A percentile compares a stretch with the other conserved stretches of the same genome.
These are phyloP conservation scores for Penicillium sp. DNA, from an alignment of 2,329 filamentous ascomycete species.

Conservation along the genomic window DNA sequence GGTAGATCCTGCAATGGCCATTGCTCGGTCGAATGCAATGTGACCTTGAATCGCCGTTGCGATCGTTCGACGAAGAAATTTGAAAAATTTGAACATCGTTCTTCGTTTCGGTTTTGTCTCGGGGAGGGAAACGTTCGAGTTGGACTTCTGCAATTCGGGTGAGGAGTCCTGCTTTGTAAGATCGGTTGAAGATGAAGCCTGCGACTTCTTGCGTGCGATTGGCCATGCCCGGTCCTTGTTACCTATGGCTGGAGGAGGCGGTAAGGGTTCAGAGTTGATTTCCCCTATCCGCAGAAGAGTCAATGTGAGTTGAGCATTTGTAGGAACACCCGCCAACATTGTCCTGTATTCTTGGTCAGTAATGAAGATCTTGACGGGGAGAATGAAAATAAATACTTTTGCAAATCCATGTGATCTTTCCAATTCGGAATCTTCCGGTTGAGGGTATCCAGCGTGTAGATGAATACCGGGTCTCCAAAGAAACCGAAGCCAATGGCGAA, in stretches of 20 bases:
- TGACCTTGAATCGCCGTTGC: conserved; percentile 71
- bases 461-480: conserved; percentile 76
- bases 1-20: conserved; percentile 62
- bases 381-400: conserved; percentile 49
- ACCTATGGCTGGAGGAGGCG: conserved; percentile 56
- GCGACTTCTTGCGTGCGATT: conserved; percentile 47
- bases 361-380: background rate
- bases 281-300: conserved; percentile 82
- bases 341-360: conserved; percentile 46
- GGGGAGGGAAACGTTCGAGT: background rate
- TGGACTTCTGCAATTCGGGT: background rate
- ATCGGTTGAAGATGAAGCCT: conserved; percentile 50
- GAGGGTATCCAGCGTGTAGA: conserved; percentile 55
- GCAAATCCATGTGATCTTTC: conserved; percentile 72
- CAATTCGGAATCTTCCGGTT: conserved; percentile 63
- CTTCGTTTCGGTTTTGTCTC: conserved; percentile 33
- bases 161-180: conserved; percentile 58
- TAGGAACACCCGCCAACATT: conserved; percentile 77
- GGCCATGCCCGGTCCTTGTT: conserved; percentile 33
- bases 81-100: conserved; percentile 54
- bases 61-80: conserved; percentile 68
- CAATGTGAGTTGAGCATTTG: conserved; percentile 80
- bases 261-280: conserved; percentile 75
- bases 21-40: conserved; percentile 70
- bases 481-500: conserved; percentile 72